Percentiles rank a stretch among this genome's conserved stretches.
Evolutionary conservation across 768 basidiomycete species (phyloP).

Genomic region (Flagelloscypha sp.): DNA sequence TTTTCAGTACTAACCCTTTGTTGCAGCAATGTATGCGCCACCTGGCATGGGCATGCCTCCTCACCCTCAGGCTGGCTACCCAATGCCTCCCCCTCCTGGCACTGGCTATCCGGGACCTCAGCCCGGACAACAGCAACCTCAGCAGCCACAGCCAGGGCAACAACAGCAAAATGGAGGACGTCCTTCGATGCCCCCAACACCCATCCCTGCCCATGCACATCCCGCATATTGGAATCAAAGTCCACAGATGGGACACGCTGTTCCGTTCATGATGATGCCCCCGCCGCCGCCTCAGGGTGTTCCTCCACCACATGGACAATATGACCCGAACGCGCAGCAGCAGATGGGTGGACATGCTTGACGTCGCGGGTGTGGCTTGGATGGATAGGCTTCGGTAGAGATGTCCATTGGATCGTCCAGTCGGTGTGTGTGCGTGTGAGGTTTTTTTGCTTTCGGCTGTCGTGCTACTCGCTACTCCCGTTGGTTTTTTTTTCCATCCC

Average conservation of each 20-base stretch:
- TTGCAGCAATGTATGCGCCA: constrained; percentile 68
- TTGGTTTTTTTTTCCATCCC: too few species aligned
- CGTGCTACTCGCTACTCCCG: constrained; percentile 1
- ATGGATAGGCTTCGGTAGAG: too few species aligned
- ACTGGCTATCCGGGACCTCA: not conserved
- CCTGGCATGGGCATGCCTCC: constrained; percentile 86
- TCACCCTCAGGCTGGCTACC: constrained; percentile 41
- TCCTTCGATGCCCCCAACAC: constrained; percentile 88
- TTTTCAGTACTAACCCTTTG: constrained; percentile 5
- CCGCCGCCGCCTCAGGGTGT: constrained; percentile 61
- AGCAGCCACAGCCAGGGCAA: too few species aligned
- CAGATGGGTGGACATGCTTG: constrained; percentile 74
- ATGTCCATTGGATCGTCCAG: too few species aligned
- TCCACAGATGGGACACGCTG: constrained; percentile 83
- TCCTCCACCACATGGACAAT: constrained; percentile 66
- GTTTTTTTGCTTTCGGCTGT: too few species aligned
- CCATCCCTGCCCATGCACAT: constrained; percentile 79
- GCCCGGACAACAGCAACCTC: too few species aligned
- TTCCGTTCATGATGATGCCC: constrained; percentile 92
- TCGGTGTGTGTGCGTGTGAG: too few species aligned
- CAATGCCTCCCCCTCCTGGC: not conserved
- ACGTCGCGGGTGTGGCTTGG: constrained; percentile 14
- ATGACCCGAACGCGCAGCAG: constrained; percentile 57
- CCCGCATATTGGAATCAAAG: constrained; percentile 88
- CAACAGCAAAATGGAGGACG: too few species aligned